A percentile compares a stretch with the other conserved stretches of the same genome.
Evolutionary conservation across 495 filamentous ascomycete genomes (phyloP).

Genomic region (Aspergillus ostianus): DNA sequence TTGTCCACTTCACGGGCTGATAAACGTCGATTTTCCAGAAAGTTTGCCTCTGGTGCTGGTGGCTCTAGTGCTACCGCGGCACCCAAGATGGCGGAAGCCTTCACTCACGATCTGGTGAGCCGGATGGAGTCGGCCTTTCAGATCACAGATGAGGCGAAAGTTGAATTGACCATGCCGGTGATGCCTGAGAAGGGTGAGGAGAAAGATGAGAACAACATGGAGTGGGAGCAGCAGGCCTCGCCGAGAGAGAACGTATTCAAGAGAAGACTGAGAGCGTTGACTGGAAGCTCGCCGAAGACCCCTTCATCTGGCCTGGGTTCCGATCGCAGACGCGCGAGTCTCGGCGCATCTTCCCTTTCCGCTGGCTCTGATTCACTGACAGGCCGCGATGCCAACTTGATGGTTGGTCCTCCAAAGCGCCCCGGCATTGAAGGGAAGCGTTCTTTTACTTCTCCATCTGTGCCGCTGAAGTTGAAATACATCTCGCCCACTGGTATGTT

Average conservation of each 20-base stretch:
- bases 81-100: neutral
- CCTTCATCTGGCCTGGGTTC: neutral
- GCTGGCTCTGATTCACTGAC: neutral
- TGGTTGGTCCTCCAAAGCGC: neutral
- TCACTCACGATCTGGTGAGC: conserved; percentile 6
- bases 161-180: conserved; percentile 5
- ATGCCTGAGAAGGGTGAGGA: neutral
- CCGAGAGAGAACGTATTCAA: conserved; percentile 5
- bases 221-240: conserved; percentile 1
- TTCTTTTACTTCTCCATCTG: neutral
- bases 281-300: conserved; percentile 10
- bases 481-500: conserved; percentile 19
- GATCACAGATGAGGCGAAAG: conserved; percentile 6
- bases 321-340: neutral
- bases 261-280: conserved; percentile 12
- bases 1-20: neutral
- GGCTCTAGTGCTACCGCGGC: neutral
- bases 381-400: neutral
- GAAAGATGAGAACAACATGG: neutral
- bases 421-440: neutral
- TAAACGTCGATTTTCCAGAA: neutral
- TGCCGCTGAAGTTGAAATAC: conserved; percentile 13
- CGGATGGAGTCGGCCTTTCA: conserved; percentile 11
- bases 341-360: neutral
- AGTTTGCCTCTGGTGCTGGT: neutral